A percentile compares a stretch with the other conserved stretches of the same genome.
These are phyloP conservation scores for Tetrapisispora taiwanensis DNA, from an alignment of 805 yeast species.

Conservation along the genomic window DNA sequence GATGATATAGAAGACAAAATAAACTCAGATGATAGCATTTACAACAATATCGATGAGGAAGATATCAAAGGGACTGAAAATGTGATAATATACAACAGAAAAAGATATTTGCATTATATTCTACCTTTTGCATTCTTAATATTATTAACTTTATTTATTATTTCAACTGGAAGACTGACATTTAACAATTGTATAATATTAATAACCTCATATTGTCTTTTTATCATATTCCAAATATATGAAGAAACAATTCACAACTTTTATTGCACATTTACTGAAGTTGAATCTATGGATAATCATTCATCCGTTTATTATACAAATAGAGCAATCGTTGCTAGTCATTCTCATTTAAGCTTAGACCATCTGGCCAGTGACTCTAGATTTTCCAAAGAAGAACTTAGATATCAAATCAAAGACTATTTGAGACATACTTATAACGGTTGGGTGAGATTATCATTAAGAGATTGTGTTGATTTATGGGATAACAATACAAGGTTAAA, in stretches of 20 bases:
- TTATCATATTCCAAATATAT: not conserved
- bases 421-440: constrained; percentile 19
- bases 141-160: constrained; percentile 38
- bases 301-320: not conserved
- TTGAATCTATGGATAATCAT: not conserved
- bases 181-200: constrained; percentile 48
- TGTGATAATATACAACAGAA: constrained; percentile 24
- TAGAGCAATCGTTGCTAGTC: not conserved
- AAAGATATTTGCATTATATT: constrained; percentile 51
- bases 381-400: constrained; percentile 1
- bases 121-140: constrained; percentile 45
- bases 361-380: not conserved
- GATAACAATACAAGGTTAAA: constrained; percentile 7
- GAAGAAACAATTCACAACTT: constrained; percentile 1
- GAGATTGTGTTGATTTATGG: constrained; percentile 25
- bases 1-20: not conserved
- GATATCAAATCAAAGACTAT: constrained; percentile 15
- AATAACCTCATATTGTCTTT: constrained; percentile 25
- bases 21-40: not conserved
- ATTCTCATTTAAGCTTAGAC: constrained; percentile 1
- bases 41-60: not conserved
- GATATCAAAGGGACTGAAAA: not conserved
- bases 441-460: constrained; percentile 19
- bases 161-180: constrained; percentile 46
- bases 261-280: not conserved